Percentiles rank a stretch among this genome's conserved stretches.
These are phyloP conservation scores for Dendrobium catenatum DNA, from an alignment of 106 monocot species.

Conservation along the genomic window DNA sequence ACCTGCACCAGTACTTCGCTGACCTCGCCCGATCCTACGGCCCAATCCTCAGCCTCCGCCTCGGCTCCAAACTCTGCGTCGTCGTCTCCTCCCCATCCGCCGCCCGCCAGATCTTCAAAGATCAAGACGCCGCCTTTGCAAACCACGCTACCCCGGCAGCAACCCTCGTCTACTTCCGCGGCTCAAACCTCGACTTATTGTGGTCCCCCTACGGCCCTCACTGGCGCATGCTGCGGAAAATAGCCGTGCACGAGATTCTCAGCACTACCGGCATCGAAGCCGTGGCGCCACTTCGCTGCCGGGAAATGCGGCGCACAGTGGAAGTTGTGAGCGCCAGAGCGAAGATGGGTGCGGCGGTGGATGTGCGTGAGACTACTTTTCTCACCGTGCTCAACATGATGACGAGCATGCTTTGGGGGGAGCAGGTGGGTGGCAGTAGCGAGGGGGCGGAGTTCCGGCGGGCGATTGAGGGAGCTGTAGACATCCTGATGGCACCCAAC, in stretches of 20 bases:
- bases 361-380: neutral
- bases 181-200: neutral
- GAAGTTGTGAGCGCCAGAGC: neutral
- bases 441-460: constrained; percentile 29
- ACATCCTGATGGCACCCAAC: constrained; percentile 40
- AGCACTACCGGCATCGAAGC: neutral
- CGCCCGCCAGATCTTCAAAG: constrained; percentile 26
- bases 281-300: constrained; percentile 5
- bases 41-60: constrained; percentile 40
- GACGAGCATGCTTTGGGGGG: constrained; percentile 6
- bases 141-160: neutral
- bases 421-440: neutral
- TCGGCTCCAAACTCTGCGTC: constrained; percentile 40
- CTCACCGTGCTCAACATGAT: neutral
- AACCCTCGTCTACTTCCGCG: neutral
- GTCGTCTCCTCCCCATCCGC: constrained; percentile 39
- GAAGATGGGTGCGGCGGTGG: neutral
- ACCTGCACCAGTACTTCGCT: constrained; percentile 51
- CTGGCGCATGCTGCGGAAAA: constrained; percentile 10
- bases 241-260: constrained; percentile 1
- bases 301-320: constrained; percentile 23
- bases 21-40: constrained; percentile 31
- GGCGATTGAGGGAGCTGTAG: constrained; percentile 18
- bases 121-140: constrained; percentile 25
- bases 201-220: neutral